Evolutionary conservation across 352 stramenopile genomes (phyloP).

Genomic region (Aphanomyces euteiches): DNA sequence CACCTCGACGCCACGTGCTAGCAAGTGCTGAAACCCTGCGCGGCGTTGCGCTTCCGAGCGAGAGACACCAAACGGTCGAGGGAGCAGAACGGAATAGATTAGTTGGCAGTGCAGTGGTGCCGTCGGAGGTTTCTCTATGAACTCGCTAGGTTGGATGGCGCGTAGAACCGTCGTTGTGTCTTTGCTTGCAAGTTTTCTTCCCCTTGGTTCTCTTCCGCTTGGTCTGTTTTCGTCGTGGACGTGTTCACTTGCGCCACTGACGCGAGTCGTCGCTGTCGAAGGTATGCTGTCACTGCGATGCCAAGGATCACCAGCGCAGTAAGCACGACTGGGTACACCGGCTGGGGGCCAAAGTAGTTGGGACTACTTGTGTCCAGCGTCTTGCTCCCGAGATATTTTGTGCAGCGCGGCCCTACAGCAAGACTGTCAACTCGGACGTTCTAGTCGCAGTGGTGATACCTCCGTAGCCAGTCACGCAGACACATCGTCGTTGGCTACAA

Average conservation of each 20-base stretch:
- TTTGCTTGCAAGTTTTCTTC: neutral
- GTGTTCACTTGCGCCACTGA: too few species aligned
- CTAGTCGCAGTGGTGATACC: neutral
- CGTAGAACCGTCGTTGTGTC: too few species aligned
- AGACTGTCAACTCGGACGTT: neutral
- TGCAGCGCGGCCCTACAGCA: conserved; percentile 9
- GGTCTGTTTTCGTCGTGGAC: neutral
- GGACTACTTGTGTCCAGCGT: neutral
- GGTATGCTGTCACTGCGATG: too few species aligned
- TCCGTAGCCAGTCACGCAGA: neutral
- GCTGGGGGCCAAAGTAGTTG: conserved; percentile 3
- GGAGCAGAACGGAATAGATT: too few species aligned
- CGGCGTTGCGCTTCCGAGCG: too few species aligned
- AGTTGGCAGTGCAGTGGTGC: too few species aligned
- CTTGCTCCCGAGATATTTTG: conserved; percentile 15
- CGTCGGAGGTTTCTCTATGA: too few species aligned
- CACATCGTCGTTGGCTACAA: neutral
- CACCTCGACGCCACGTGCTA: too few species aligned
- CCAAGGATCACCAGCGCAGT: too few species aligned
- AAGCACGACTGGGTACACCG: neutral
- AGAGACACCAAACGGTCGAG: too few species aligned
- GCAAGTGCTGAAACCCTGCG: too few species aligned
- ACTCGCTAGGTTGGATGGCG: neutral
- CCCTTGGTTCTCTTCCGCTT: neutral
- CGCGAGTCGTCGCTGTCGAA: too few species aligned